Base-by-base conservation (phyloP, 371 early-diverging fungal genomes). In the Saksenaea oblongispora region DNA sequence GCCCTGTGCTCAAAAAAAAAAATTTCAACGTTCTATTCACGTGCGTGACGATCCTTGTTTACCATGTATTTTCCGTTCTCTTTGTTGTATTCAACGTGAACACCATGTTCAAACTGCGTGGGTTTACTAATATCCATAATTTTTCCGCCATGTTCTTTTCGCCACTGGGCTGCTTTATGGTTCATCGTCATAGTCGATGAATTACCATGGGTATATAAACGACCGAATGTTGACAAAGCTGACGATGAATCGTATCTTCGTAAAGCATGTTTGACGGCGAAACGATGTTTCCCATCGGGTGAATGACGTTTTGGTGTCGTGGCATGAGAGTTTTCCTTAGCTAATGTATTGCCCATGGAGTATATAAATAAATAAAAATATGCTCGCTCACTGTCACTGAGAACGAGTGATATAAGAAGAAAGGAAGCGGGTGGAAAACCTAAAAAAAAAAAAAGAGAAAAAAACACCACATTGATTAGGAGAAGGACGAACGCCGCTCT, bases 91-190 rank as follows among this genome's bases (percentile, higher is more conserved):
- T 84, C 85, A 1, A 84, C 82, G 70, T 84, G 85, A 57, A 84
- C 79, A 18, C 85, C 83, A 54, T 84, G 85, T 58, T 84, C 85
- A 54, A 84, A 73, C 54, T 79, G 76, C 0, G 83, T 84, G 3
- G 85, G 85, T 53, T 77, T 75, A 28, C 84, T 75, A 18, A 84
- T 84, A 67, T 76, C 79, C 53, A 83, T 55, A 59, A 81, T 79
- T 41, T 67, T 75, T 59, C 78, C 78, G 11, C 72, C 72, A 36
- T 62, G 60, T 26, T 62, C 58, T 41, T 65, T 69, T 26, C 27
- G 55, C 69, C 66, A 66, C 1, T 55, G 60, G 14, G 54, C 59
- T 0, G 65, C 69, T 56, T 69, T 72, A 2, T 61, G 44, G 26
- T 65, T 59, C 58, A 66, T 37, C 3, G 58, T 64, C 9, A 36